A percentile compares a stretch with the other conserved stretches of the same genome.
Evolutionary conservation across 148 eudicot genomes (phyloP).

Genomic region (Chenopodium suecicum): DNA sequence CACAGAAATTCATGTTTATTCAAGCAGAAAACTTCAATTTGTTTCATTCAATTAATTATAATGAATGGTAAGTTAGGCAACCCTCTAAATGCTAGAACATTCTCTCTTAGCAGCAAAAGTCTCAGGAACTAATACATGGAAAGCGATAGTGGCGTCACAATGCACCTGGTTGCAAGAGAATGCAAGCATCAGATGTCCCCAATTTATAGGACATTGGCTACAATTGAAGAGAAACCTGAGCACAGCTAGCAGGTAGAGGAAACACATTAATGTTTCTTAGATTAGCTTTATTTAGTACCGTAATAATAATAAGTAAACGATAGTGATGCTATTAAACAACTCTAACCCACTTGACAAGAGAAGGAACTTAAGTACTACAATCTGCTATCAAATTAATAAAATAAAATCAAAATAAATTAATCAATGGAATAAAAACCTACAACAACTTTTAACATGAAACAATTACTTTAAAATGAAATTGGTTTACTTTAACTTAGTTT

Average conservation of each 20-base stretch:
- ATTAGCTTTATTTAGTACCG: no score
- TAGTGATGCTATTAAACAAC: no score
- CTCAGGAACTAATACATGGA: constrained; percentile 71
- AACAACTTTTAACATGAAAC: no score
- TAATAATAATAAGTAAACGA: no score
- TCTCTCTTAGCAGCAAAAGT: constrained; percentile 61
- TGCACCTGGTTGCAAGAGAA: constrained; percentile 50
- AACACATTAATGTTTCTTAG: no score
- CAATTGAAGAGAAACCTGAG: neutral
- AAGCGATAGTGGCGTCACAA: constrained; percentile 85
- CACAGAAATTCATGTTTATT: neutral
- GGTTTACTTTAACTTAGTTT: no score
- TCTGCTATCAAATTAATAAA: constrained; percentile 2
- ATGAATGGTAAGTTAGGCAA: neutral
- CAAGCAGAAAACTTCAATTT: neutral
- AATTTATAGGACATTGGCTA: neutral
- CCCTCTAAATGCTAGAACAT: neutral
- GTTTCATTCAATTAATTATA: neutral
- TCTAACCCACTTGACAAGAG: no score
- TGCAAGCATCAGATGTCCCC: neutral
- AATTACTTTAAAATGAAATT: no score
- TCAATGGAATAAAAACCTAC: no score
- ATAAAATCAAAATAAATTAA: no score
- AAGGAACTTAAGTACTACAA: no score
- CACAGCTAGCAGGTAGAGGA: neutral